Conservation (phyloP, 2,329 filamentous ascomycete species). For the Paraphoma sp. region DNA sequence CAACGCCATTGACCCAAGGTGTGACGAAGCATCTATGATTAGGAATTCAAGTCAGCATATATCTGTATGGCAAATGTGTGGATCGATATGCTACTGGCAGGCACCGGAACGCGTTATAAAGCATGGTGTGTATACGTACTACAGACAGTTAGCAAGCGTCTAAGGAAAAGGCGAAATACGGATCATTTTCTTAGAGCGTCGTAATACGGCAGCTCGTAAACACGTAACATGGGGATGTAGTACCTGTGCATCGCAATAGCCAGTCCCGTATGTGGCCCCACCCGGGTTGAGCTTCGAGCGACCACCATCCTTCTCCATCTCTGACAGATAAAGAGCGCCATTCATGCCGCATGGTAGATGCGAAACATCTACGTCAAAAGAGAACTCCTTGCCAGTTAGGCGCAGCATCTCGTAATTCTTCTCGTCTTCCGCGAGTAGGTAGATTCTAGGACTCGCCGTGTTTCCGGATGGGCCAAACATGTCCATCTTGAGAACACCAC, state of each 20-base stretch:
- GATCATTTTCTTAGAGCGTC: too few species aligned
- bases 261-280: slow-evolving; percentile 67
- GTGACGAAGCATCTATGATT: slow-evolving; percentile 50
- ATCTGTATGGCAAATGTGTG: too few species aligned
- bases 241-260: slow-evolving; percentile 56
- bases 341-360: slow-evolving; percentile 53
- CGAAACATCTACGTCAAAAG: slow-evolving; percentile 71
- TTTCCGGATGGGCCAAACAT: slow-evolving; percentile 45
- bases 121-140: too few species aligned
- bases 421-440: slow-evolving; percentile 66
- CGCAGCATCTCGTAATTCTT: slow-evolving; percentile 70
- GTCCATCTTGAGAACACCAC: slow-evolving; percentile 57
- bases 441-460: slow-evolving; percentile 61
- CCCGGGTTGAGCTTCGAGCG: slow-evolving; percentile 50
- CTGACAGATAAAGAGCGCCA: slow-evolving; percentile 48
- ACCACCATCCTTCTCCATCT: slow-evolving; percentile 48
- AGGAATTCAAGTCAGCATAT: too few species aligned
- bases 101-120: too few species aligned
- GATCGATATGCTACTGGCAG: too few species aligned
- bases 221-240: too few species aligned
- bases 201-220: too few species aligned
- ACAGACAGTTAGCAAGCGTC: too few species aligned
- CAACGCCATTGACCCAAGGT: slow-evolving; percentile 47
- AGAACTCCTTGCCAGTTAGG: slow-evolving; percentile 72
- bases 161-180: too few species aligned